Percentiles rank a stretch among this genome's conserved stretches.
Evolutionary conservation across 129 eudicot genomes (phyloP).

Genomic region (sunflower (Helianthus annuus)): HanXRQr2.0-SUNRISE NC_035443.2:169183401-169183900

Average conservation of each 20-base stretch:
- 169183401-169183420: no score
- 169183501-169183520: neutral
- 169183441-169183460: neutral
- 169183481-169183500: neutral
- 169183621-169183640: neutral
- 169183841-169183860: conserved; percentile 92
- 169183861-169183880: conserved; percentile 99
- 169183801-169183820: conserved; percentile 90
- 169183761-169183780: conserved; percentile 99
- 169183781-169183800: conserved; percentile 96
- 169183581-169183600: conserved; percentile 98
- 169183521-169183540: conserved; percentile 60
- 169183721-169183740: conserved; percentile 94
- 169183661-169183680: neutral
- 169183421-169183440: no score
- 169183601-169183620: conserved; percentile 71
- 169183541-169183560: conserved; percentile 98
- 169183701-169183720: conserved; percentile 84
- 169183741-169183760: conserved; percentile 99
- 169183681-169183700: conserved; percentile 81
- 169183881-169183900: conserved; percentile 99
- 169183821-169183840: conserved; percentile 98
- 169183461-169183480: neutral
- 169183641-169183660: conserved; percentile 6
- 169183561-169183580: conserved; percentile 94